These are phyloP conservation scores for Phialophora tarda DNA, from an alignment of 2,329 filamentous ascomycete species.

Conservation along the genomic window DNA sequence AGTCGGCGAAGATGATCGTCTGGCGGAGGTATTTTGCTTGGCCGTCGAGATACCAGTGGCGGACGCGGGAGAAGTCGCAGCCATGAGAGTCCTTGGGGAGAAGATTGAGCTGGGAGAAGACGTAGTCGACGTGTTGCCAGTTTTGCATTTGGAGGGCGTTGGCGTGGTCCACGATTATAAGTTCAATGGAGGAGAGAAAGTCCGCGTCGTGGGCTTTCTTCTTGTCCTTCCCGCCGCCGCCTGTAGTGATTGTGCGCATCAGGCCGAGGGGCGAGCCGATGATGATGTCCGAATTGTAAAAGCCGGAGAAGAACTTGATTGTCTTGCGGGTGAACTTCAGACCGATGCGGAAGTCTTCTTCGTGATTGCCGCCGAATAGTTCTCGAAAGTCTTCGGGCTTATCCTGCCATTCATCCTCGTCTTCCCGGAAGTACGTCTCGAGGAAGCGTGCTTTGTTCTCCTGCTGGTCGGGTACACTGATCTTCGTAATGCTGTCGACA, in stretches of 20 bases:
- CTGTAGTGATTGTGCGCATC: conserved; percentile 84
- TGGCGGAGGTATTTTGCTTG: conserved; percentile 82
- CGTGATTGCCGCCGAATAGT: conserved; percentile 91
- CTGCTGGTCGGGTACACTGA: conserved; percentile 85
- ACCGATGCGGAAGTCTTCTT: conserved; percentile 96
- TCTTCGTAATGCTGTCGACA: conserved; percentile 74
- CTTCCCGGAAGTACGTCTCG: conserved; percentile 75
- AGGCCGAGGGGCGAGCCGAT: conserved; percentile 88
- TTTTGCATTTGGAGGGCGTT: conserved; percentile 97
- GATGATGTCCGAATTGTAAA: conserved; percentile 96
- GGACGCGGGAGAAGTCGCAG: conserved; percentile 89
- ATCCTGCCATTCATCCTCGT: conserved; percentile 68
- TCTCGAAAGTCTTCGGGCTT: conserved; percentile 87
- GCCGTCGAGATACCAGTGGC: conserved; percentile 90
- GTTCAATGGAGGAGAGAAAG: conserved; percentile 87
- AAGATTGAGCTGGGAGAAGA: conserved; percentile 88
- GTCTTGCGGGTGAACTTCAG: conserved; percentile 97
- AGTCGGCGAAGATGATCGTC: conserved; percentile 79
- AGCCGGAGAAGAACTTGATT: conserved; percentile 90
- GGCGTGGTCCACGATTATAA: conserved; percentile 87
- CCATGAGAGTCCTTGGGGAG: conserved; percentile 89
- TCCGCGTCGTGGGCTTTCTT: conserved; percentile 76
- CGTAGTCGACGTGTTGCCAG: conserved; percentile 93
- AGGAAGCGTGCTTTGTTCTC: conserved; percentile 94
- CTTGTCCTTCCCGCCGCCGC: conserved; percentile 47